phyloP scores from a whole-genome alignment of 179 eudicot species.

The Actinidia arguta region DNA sequence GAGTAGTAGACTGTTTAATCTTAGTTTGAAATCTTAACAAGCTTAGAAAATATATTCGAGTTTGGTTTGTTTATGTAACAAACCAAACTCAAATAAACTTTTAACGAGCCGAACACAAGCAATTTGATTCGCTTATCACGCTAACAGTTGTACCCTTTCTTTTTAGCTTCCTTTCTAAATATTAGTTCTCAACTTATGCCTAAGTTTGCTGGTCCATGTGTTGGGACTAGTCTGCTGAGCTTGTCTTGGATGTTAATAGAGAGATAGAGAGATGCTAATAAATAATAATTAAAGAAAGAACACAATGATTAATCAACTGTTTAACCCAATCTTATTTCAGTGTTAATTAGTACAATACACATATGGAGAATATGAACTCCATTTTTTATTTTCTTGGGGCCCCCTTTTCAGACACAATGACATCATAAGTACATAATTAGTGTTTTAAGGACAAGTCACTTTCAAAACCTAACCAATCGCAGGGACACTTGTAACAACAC shows the following conservation, averaged over 20 bases:
- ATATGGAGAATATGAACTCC: no score
- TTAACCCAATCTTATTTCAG: not conserved
- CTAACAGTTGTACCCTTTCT: no score
- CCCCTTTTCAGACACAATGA: not conserved
- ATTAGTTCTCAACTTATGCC: no score
- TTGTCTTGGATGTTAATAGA: not conserved
- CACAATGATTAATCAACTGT: not conserved
- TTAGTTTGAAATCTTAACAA: no score
- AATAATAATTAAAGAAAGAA: not conserved
- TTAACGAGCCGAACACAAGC: no score
- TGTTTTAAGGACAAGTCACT: not conserved
- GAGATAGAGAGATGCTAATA: not conserved
- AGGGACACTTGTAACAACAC: not conserved
- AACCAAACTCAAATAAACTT: no score
- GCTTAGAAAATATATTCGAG: no score
- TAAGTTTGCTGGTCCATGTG: not conserved
- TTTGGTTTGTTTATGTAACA: no score
- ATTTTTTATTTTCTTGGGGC: not conserved
- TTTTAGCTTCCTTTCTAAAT: no score
- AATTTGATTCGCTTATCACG: no score
- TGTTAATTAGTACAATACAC: not conserved
- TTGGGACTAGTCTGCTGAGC: no score
- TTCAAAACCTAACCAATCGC: not conserved
- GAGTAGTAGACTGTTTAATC: no score
- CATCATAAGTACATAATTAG: not conserved